Conservation (phyloP, 768 basidiomycete species). For the Agaricus blazei region DNA sequence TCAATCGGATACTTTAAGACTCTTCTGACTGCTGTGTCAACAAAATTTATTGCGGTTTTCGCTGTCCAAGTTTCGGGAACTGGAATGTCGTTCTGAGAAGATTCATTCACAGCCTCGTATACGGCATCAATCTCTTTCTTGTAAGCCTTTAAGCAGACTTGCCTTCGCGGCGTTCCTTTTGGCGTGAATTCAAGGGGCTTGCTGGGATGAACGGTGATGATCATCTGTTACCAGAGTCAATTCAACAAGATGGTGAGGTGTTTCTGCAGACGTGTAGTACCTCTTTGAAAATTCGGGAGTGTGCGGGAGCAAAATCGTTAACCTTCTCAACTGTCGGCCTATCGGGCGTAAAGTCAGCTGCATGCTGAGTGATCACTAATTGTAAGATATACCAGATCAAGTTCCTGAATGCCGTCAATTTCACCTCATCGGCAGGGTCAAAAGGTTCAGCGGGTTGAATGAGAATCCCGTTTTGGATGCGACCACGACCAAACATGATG, state of each 20-base stretch:
- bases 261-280: constrained; percentile 12
- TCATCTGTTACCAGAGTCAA: constrained; percentile 26
- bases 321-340: constrained; percentile 36
- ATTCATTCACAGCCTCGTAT: constrained; percentile 28
- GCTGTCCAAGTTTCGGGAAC: constrained; percentile 21
- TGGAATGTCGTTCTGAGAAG: constrained; percentile 20
- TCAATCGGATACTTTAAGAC: constrained; percentile 20
- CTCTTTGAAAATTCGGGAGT: constrained; percentile 41
- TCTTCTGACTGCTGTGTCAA: constrained; percentile 21
- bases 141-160: constrained; percentile 32
- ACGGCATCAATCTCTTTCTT: constrained; percentile 32
- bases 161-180: constrained; percentile 28
- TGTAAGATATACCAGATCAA: background rate
- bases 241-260: background rate
- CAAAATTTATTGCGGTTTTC: background rate
- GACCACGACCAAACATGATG: constrained; percentile 37
- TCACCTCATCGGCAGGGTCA: constrained; percentile 23
- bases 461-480: constrained; percentile 34
- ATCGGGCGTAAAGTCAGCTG: background rate
- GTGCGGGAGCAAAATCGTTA: constrained; percentile 21
- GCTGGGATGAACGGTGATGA: constrained; percentile 26
- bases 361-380: background rate
- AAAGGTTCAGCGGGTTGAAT: constrained; percentile 30
- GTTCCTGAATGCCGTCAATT: constrained; percentile 27
- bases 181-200: constrained; percentile 29